Evolutionary conservation across 2,329 filamentous ascomycete species (phyloP), one percentile per base, ranked within the genome.

Genomic region (Colletotrichum karsti): DNA sequence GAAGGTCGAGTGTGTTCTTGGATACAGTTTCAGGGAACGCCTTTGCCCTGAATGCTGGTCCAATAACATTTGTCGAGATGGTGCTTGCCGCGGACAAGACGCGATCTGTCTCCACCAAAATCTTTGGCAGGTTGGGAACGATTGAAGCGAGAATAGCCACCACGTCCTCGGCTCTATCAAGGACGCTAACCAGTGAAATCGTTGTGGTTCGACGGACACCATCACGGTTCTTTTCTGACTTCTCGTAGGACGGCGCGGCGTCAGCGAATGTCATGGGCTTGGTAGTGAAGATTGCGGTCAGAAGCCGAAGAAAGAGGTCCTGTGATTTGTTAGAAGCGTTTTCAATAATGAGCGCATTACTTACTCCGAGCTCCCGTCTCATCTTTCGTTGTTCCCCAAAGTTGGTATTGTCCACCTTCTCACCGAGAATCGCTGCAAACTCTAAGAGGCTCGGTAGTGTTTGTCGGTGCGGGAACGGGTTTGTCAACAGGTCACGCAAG

Each of bases 331-430:
- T 70, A 83, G 77, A 46, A 63, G 66, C n/a, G 22, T 3, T 13
- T 24, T 35, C 15, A 15, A 13, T 13, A 12, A 24, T 15, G 2
- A n/a, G 5, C 1, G 10, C 13, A 42, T 10, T 42, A 87, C 92
- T 80, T 85, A 95, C 93, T 24, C 93, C 93, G 18, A 98, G 84
- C 68, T 98, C 95, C 76, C 92, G 89, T 69, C 95, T 90, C 94
- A 98, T 97, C 78, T 92, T 94, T 57, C 91, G 88, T 80, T 98
- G 93, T 81, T 98, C 95, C 35, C 95, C 95, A 80, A 98, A 98
- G 74, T 95, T 98, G 12, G 95, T 99, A 73, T 99, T 98, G 78
- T 98, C 95, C 55, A 98, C 92, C 83, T 99, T 99, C 77, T 96
- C 92, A 1, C 96, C 95, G 39, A 99, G 83, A 41, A 97, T 93